Evolutionary conservation across 768 basidiomycete genomes (phyloP), one percentile per base, ranked within the genome.

Genomic region (Mycena haematopus): DNA sequence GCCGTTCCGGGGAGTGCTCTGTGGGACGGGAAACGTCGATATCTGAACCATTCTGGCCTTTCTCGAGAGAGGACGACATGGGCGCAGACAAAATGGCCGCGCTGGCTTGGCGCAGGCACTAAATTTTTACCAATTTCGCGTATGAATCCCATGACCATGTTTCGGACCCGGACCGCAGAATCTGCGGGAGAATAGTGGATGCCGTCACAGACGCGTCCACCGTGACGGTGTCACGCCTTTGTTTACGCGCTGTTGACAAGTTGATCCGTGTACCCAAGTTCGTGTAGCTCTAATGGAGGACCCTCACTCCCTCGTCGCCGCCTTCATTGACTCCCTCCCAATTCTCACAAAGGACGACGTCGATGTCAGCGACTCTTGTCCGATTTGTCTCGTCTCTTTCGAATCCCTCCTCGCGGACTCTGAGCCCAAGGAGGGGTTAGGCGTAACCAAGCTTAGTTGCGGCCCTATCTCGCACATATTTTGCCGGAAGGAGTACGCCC

Each of bases 371-470:
- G 88, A 89, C 56, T 75, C 78, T 24, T 91, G 90, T 69, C 85
- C 88, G 1, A 89, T 91, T 65, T 91, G 89, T 72, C 79, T 88
- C 46, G 73, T 80, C 21, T 71, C 84, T 1, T 88, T 90, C 60
- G 74, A 77, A 15, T 56, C 75, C 1, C 74, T 87, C 25, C 71
- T 86, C 46, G 69, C 73, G n/a, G 75, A 76, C 51, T 66, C 68
- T 22, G 72, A 68, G 17, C 66, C 67, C 21, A 49, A 62, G 33
- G 54, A 61, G 10, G 65, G 63, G 2, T 36, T 66, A 42, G 86
- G 86, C 3, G 75, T 90, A 8, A 89, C 88, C 1, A 87, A 83
- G 69, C 75, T 91, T 0, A 71, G 68, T 4, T 91, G 90, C 29
- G 29, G 29, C 29, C 29, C 29, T 9, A 31, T 31, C 68, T 85